A percentile compares a stretch with the other conserved stretches of the same genome.
Conservation (phyloP, 257 asterid species). For the Forsythia viridissima region DNA sequence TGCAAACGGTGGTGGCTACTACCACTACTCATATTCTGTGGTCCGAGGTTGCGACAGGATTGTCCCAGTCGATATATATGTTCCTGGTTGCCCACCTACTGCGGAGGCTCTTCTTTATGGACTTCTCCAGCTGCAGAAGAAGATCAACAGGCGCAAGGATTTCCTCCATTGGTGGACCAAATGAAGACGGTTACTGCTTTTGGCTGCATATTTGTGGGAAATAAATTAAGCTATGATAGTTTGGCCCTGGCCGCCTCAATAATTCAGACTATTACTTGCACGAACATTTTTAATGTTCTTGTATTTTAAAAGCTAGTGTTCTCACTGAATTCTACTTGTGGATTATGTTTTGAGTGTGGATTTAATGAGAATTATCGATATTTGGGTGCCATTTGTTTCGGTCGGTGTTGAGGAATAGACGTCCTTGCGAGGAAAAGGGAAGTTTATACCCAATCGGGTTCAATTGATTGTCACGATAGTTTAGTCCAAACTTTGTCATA, state of each 20-base stretch:
- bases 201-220: slow-evolving; percentile 26
- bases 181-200: slow-evolving; percentile 30
- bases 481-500: no score
- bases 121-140: slow-evolving; percentile 92
- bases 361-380: neutral
- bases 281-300: neutral
- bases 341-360: neutral
- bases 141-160: slow-evolving; percentile 93
- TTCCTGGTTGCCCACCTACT: slow-evolving; percentile 97
- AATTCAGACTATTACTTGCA: neutral
- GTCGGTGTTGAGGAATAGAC: neutral
- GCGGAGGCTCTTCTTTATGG: slow-evolving; percentile 97
- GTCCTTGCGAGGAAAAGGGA: neutral
- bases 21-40: slow-evolving; percentile 86
- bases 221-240: slow-evolving; percentile 19
- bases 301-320: neutral
- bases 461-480: no score
- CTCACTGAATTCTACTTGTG: neutral
- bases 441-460: neutral
- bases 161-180: slow-evolving; percentile 96
- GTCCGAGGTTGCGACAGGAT: slow-evolving; percentile 95
- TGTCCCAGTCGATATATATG: slow-evolving; percentile 93
- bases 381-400: neutral
- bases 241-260: neutral
- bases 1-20: slow-evolving; percentile 99